phyloP scores from a whole-genome alignment of 2,329 filamentous ascomycete species.

The Emmonsiellopsis sp. region DNA sequence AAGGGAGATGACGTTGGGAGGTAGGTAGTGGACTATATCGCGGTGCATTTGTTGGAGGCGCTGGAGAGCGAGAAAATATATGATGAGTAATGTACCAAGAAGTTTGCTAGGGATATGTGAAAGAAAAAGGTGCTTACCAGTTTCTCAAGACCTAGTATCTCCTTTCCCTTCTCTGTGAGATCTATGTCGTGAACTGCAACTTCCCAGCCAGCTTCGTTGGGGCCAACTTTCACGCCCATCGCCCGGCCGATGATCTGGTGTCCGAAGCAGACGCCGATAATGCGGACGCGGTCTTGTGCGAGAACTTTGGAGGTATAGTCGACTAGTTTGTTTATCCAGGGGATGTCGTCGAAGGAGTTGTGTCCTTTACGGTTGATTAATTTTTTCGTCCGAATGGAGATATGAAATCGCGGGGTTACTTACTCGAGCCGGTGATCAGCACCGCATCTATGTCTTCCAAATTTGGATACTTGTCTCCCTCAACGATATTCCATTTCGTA shows the following conservation, averaged over 20 bases:
- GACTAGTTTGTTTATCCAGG: conserved; percentile 69
- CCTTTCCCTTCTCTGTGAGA: conserved; percentile 60
- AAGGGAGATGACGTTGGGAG: conserved; percentile 52
- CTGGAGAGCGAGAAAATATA: conserved; percentile 12
- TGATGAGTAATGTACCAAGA: not conserved
- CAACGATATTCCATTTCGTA: conserved; percentile 62
- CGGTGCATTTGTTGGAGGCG: conserved; percentile 75
- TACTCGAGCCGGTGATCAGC: conserved; percentile 65
- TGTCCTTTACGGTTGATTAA: conserved; percentile 42
- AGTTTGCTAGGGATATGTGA: not conserved
- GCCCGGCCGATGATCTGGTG: conserved; percentile 77
- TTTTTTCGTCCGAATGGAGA: not conserved
- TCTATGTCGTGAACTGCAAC: conserved; percentile 62
- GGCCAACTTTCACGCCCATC: conserved; percentile 56
- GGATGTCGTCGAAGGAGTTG: conserved; percentile 62
- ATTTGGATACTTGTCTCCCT: conserved; percentile 58
- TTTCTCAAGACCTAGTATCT: conserved; percentile 60
- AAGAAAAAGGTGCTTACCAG: conserved; percentile 34
- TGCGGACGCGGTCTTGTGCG: conserved; percentile 54
- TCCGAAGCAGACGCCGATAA: conserved; percentile 80
- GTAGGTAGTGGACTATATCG: conserved; percentile 61
- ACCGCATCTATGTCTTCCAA: conserved; percentile 71
- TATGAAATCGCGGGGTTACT: conserved; percentile 17
- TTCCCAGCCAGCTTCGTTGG: conserved; percentile 69
- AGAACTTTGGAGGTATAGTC: conserved; percentile 57